A percentile compares a stretch with the other conserved stretches of the same genome.
phyloP scores from a whole-genome alignment of 169 alveolate genomes.

The Plasmodium gonderi region DNA sequence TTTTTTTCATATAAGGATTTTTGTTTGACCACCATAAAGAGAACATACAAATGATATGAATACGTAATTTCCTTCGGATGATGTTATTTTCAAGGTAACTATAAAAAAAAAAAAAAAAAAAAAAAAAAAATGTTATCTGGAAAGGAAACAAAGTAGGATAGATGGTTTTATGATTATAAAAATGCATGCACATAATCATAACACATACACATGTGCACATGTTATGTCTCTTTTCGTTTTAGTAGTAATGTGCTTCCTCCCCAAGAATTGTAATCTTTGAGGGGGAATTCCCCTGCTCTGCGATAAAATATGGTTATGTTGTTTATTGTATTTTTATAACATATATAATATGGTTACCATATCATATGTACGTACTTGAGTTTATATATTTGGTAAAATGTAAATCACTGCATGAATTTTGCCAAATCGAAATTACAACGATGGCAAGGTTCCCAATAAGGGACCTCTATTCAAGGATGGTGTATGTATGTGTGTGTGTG shows the following conservation, averaged over 20 bases:
- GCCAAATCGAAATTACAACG: no score
- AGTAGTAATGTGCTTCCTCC: background rate
- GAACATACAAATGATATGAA: background rate
- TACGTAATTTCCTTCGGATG: background rate
- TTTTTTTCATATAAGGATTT: background rate
- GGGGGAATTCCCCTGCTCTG: background rate
- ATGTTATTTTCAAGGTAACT: background rate
- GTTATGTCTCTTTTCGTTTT: background rate
- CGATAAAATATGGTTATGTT: background rate
- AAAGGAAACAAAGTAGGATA: background rate
- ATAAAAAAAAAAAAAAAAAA: no score
- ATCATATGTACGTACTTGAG: no score
- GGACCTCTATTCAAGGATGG: background rate
- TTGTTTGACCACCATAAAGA: background rate
- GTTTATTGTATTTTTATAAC: no score
- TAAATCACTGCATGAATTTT: no score
- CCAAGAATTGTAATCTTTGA: background rate
- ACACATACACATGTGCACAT: no score
- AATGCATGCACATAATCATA: background rate
- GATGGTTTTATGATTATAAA: background rate
- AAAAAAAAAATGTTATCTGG: background rate
- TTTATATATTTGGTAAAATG: no score
- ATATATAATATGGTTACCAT: no score
- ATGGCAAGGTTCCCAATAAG: background rate
- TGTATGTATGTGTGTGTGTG: no score